Percentiles rank a stretch among this genome's conserved stretches.
These are phyloP conservation scores for Phylloporus sp. DNA, from an alignment of 1,284 basidiomycete species.

Conservation along the genomic window DNA sequence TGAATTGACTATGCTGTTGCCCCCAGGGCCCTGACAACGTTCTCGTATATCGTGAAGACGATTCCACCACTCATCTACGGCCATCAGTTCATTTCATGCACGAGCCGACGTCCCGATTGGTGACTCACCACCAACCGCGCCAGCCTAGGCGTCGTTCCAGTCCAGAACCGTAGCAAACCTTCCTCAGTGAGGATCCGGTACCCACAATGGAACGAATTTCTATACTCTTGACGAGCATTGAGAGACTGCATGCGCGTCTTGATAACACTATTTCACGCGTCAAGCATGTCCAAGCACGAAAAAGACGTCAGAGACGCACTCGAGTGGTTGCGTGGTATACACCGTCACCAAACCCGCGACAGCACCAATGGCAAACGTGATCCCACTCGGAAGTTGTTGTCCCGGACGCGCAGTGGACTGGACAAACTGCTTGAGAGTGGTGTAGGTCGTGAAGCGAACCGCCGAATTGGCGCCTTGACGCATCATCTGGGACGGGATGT, in stretches of 20 bases:
- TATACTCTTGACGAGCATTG: slow-evolving; percentile 81
- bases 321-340: slow-evolving; percentile 92
- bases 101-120: background rate
- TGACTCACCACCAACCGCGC: slow-evolving; percentile 80
- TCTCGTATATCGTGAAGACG: slow-evolving; percentile 93
- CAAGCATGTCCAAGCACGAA: background rate
- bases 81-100: background rate
- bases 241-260: slow-evolving; percentile 98
- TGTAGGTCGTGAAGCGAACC: slow-evolving; percentile 95
- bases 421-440: slow-evolving; percentile 90
- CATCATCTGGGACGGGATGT: slow-evolving; percentile 73
- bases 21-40: slow-evolving; percentile 60
- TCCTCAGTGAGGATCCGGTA: slow-evolving; percentile 92
- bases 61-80: slow-evolving; percentile 89
- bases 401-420: slow-evolving; percentile 86
- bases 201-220: slow-evolving; percentile 93
- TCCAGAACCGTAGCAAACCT: slow-evolving; percentile 90
- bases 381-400: slow-evolving; percentile 81
- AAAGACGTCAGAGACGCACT: slow-evolving; percentile 56
- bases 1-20: slow-evolving; percentile 20
- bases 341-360: slow-evolving; percentile 95
- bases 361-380: slow-evolving; percentile 95
- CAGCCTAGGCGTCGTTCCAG: slow-evolving; percentile 90
- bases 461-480: slow-evolving; percentile 98
- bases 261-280: slow-evolving; percentile 72